phyloP scores from a whole-genome alignment of 2,329 filamentous ascomycete species.

The Neonectria ditissima region DNA sequence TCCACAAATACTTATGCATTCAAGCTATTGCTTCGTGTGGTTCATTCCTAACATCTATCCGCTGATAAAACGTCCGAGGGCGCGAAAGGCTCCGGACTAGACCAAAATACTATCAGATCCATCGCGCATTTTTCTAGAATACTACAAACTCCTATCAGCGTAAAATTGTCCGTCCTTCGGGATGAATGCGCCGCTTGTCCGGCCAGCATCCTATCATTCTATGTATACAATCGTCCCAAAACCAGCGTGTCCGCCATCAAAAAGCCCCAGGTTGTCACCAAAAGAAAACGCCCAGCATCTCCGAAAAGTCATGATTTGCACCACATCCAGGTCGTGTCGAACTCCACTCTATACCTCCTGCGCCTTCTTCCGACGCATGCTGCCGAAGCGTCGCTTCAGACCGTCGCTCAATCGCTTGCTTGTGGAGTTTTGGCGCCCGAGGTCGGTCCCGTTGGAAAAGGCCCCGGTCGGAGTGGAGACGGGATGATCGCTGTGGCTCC shows the following conservation, averaged over 20 bases:
- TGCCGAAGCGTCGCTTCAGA: constrained; percentile 66
- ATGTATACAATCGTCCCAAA: constrained; percentile 12
- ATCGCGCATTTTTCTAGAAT: not conserved
- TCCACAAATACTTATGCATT: not conserved
- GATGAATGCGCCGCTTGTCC: constrained; percentile 8
- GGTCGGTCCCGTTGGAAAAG: constrained; percentile 40
- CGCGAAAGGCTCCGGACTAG: too few relatives aligned
- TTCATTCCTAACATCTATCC: constrained; percentile 4
- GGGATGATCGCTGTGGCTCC: constrained; percentile 58
- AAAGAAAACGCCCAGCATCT: constrained; percentile 7
- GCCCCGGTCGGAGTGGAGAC: constrained; percentile 41
- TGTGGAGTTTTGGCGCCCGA: constrained; percentile 56
- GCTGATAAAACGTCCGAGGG: not conserved
- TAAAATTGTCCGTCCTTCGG: not conserved
- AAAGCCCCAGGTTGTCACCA: not conserved
- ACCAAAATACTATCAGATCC: not conserved
- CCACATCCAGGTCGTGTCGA: not conserved
- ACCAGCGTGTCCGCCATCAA: not conserved
- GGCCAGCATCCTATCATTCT: constrained; percentile 1
- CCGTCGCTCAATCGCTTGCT: constrained; percentile 62
- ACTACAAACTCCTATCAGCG: not conserved
- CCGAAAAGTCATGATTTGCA: not conserved
- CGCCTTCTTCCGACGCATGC: constrained; percentile 60
- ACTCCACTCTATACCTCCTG: constrained; percentile 28
- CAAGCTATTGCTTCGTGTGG: not conserved